Evolutionary conservation across 2,329 filamentous ascomycete species (phyloP).

Genomic region (Scortechinia acanthostroma): DNA sequence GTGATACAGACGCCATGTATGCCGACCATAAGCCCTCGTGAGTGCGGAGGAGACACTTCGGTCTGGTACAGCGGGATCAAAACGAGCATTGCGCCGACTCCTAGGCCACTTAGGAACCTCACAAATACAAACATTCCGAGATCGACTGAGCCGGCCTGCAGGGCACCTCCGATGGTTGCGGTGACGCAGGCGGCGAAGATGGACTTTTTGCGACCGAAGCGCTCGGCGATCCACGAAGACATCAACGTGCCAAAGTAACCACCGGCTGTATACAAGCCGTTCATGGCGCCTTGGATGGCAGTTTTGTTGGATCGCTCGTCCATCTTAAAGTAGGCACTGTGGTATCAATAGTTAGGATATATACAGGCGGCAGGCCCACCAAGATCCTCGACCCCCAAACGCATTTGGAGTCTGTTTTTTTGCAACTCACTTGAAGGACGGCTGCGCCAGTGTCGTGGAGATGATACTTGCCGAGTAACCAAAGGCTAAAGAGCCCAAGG

Average conservation of each 20-base stretch:
- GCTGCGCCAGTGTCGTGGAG: conserved; percentile 3
- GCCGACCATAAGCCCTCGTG: conserved; percentile 19
- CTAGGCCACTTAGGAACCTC: conserved; percentile 17
- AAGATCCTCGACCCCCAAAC: too few relatives aligned
- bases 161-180: conserved; percentile 14
- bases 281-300: conserved; percentile 4
- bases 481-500: conserved; percentile 2
- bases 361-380: too few relatives aligned
- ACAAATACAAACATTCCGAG: conserved; percentile 17
- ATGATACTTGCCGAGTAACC: conserved; percentile 3
- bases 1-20: conserved; percentile 17
- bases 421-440: conserved; percentile 2
- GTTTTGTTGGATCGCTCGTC: neutral
- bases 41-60: conserved; percentile 16
- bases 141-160: conserved; percentile 10
- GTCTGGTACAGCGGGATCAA: conserved; percentile 22
- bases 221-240: conserved; percentile 5
- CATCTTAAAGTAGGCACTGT: conserved; percentile 1
- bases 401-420: too few relatives aligned
- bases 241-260: conserved; percentile 6
- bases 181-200: conserved; percentile 9
- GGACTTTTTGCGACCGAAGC: conserved; percentile 4
- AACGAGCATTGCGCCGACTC: conserved; percentile 17
- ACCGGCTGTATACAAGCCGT: conserved; percentile 6
- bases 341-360: too few relatives aligned